A percentile compares a stretch with the other conserved stretches of the same genome.
phyloP scores from a whole-genome alignment of 2,329 filamentous ascomycete genomes.

The Aquanectria penicillioides region DNA sequence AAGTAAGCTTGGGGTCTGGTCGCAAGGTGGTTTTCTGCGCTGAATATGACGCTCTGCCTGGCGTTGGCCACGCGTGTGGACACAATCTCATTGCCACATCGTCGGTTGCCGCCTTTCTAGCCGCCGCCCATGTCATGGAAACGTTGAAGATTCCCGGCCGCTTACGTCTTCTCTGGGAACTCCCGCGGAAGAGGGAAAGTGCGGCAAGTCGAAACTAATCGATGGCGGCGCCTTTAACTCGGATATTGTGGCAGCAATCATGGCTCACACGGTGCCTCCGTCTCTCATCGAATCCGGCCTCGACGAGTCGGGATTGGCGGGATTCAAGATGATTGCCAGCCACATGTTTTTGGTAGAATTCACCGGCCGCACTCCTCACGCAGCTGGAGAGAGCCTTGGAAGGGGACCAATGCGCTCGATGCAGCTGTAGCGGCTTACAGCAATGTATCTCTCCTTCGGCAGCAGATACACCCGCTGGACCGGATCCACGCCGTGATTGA shows the following conservation, averaged over 20 bases:
- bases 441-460: constrained; percentile 48
- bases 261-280: constrained; percentile 39
- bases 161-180: constrained; percentile 52
- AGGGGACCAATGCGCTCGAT: constrained; percentile 51
- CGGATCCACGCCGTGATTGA: constrained; percentile 50
- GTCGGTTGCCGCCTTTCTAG: constrained; percentile 51
- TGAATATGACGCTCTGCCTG: constrained; percentile 58
- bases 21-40: constrained; percentile 54
- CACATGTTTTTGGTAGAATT: constrained; percentile 47
- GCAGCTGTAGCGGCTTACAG: constrained; percentile 49
- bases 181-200: constrained; percentile 55
- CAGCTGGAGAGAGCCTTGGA: constrained; percentile 50
- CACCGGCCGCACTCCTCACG: constrained; percentile 47
- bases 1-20: constrained; percentile 50
- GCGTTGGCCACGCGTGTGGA: constrained; percentile 63
- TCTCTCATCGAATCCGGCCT: neutral
- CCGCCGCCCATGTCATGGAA: neutral
- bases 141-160: neutral
- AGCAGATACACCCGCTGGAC: constrained; percentile 51
- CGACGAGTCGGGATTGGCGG: constrained; percentile 28
- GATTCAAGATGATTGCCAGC: constrained; percentile 45
- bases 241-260: constrained; percentile 43
- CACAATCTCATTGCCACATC: constrained; percentile 64
- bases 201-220: constrained; percentile 49
- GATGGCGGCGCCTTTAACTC: constrained; percentile 41